phyloP scores from a whole-genome alignment of 345 rosid species.

The Salix exigua region DNA sequence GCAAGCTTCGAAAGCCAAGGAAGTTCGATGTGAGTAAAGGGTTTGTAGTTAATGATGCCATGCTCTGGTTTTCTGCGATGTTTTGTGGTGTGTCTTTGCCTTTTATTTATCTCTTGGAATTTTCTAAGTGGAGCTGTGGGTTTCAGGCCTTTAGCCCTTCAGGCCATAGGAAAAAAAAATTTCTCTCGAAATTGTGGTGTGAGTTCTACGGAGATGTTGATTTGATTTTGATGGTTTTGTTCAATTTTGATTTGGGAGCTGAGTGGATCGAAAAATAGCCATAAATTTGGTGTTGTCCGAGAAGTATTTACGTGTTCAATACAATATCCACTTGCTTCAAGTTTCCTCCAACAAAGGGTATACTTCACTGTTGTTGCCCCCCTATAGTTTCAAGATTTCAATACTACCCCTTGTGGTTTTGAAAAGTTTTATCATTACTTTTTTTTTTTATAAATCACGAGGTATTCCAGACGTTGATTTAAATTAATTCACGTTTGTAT shows the following conservation, averaged over 20 bases:
- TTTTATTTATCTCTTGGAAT: not conserved
- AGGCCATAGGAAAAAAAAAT: not conserved
- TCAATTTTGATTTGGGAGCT: slow-evolving; percentile 1
- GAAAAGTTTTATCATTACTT: no score
- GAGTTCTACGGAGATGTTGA: not conserved
- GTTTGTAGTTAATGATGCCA: slow-evolving; percentile 35
- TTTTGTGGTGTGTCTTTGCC: not conserved
- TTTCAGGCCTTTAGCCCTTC: not conserved
- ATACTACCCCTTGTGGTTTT: not conserved
- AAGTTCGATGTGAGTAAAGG: slow-evolving; percentile 43
- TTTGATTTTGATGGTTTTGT: not conserved
- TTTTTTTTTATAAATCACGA: no score
- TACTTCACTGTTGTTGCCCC: not conserved
- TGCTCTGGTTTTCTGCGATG: slow-evolving; percentile 4
- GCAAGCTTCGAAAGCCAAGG: slow-evolving; percentile 31
- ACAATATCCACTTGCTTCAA: slow-evolving; percentile 31
- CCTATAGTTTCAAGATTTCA: not conserved
- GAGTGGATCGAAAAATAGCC: slow-evolving; percentile 26
- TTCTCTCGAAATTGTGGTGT: no score
- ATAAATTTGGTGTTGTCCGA: slow-evolving; percentile 26
- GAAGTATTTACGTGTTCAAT: slow-evolving; percentile 41
- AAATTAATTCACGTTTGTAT: no score
- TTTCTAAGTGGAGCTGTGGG: not conserved
- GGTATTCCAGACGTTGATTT: no score
- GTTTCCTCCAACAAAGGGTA: not conserved